Percentiles rank a stretch among this genome's conserved stretches.
phyloP scores from a whole-genome alignment of 1,139 yeast genomes.

The Candida tropicalis region DNA sequence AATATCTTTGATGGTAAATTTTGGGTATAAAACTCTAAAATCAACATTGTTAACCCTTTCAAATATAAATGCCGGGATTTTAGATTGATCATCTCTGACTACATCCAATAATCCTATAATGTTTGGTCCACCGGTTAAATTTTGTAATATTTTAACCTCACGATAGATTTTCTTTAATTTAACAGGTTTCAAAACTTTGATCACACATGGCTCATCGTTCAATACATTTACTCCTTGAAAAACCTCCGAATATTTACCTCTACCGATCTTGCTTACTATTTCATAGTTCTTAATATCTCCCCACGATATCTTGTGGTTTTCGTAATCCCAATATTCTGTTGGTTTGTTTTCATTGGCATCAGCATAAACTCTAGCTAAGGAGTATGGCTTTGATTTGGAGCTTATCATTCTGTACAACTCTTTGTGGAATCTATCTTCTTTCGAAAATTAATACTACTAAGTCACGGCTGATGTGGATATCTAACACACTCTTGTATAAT shows the following conservation, averaged over 20 bases:
- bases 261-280: slow-evolving; percentile 87
- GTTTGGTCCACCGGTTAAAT: slow-evolving; percentile 75
- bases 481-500: too few relatives aligned
- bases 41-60: slow-evolving; percentile 74
- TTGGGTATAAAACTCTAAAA: slow-evolving; percentile 71
- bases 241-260: slow-evolving; percentile 98
- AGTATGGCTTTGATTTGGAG: slow-evolving; percentile 42
- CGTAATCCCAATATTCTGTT: slow-evolving; percentile 93
- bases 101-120: slow-evolving; percentile 69
- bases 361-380: slow-evolving; percentile 86
- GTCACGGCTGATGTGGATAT: too few relatives aligned
- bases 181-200: slow-evolving; percentile 78
- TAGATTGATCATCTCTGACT: slow-evolving; percentile 72
- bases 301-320: slow-evolving; percentile 70
- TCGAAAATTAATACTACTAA: too few relatives aligned
- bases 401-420: slow-evolving; percentile 27
- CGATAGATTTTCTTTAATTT: slow-evolving; percentile 78
- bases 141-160: slow-evolving; percentile 74
- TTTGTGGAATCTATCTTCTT: background rate
- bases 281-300: slow-evolving; percentile 81
- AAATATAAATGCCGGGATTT: slow-evolving; percentile 75
- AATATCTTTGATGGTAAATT: slow-evolving; percentile 61
- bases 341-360: slow-evolving; percentile 82
- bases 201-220: slow-evolving; percentile 58
- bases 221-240: slow-evolving; percentile 65